A percentile compares a stretch with the other conserved stretches of the same genome.
phyloP scores from a whole-genome alignment of 1,284 basidiomycete species.

The Schizophyllum commune region DNA sequence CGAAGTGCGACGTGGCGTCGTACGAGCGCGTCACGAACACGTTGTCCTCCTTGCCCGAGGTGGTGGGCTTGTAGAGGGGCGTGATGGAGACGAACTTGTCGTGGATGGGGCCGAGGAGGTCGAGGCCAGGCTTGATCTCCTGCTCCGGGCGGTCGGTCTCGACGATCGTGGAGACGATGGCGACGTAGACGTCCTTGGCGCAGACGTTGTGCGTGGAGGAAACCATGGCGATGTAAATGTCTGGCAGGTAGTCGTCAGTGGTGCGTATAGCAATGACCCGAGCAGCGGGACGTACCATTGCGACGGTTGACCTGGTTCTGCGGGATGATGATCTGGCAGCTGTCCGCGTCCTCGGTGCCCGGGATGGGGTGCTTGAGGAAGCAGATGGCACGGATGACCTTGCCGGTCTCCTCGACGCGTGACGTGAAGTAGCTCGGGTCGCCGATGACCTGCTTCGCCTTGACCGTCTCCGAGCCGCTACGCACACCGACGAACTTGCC shows the following conservation, averaged over 20 bases:
- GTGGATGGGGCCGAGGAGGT: conserved; percentile 87
- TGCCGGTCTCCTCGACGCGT: conserved; percentile 87
- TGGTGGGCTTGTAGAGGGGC: conserved; percentile 85
- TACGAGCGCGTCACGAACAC: conserved; percentile 98
- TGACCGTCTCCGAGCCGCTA: conserved; percentile 88
- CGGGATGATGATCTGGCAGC: conserved; percentile 96
- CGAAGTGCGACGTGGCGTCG: conserved; percentile 98
- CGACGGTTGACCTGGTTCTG: conserved; percentile 95
- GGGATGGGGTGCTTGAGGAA: conserved; percentile 98
- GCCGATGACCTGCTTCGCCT: conserved; percentile 96
- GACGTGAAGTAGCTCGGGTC: conserved; percentile 95
- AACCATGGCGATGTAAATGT: conserved; percentile 98
- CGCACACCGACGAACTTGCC: conserved; percentile 95
- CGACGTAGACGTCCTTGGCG: conserved; percentile 90
- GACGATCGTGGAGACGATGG: conserved; percentile 97
- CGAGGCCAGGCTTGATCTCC: conserved; percentile 88
- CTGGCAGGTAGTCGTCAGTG: conserved; percentile 32
- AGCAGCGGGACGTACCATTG: conserved; percentile 62
- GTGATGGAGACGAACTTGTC: conserved; percentile 97
- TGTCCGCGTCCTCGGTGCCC: conserved; percentile 93
- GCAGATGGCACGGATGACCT: conserved; percentile 96
- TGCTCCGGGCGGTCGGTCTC: conserved; percentile 92
- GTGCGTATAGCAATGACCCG: conserved; percentile 6
- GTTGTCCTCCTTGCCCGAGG: conserved; percentile 74
- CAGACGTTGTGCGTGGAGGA: conserved; percentile 97